Evolutionary conservation across 352 stramenopile genomes (phyloP), one percentile per base, ranked within the genome.

Genomic region (Phytopythium sindhum): DNA sequence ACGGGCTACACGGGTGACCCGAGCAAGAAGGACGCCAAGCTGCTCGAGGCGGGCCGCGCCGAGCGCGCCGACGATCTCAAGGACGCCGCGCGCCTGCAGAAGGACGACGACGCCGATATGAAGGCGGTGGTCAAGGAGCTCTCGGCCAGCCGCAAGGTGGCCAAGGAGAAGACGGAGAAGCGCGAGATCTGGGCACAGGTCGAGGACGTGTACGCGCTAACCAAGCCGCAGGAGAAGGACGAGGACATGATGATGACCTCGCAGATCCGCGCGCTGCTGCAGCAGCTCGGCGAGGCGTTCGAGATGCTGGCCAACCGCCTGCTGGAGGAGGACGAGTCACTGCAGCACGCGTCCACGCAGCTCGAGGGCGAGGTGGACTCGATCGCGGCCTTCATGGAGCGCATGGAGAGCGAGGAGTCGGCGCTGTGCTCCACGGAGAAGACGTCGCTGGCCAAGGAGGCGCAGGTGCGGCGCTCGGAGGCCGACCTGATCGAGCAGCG

Each of bases 221-320:
- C 78, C 14, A 94, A 93, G 75, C 54, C 81, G 23, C 87, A 95
- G 70, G 87, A 94, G 73, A 94, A 95, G 80, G 87, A 95, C 55
- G 85, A 95, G 70, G 87, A 95, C 70, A 94, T 95, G 87, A 95
- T 95, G 87, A 95, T 95, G 87, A 95, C 87, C 50, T 93, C 83
- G 41, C 87, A 95, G 72, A 95, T 95, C 70, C 87, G 87, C 57
- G 90, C 84, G 29, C 65, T 95, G 56, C 72, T 95, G 33, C 85
- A 92, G 69, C 87, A 95, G 71, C 73, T 95, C 56, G 85, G 85
- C 41, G 87, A 95, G 57, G 85, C 87, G 6, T 95, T 95, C 52
- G 87, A 95, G 72, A 94, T 95, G 87, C 79, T 94, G 48, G 82
- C 87, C 4, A 95, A 95, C 76, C 87, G 87, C 35, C 73, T 95